Percentiles rank a stretch among this genome's conserved stretches.
Evolutionary conservation across 352 stramenopile genomes (phyloP).

Genomic region (Phytophthora podocarpi): DNA sequence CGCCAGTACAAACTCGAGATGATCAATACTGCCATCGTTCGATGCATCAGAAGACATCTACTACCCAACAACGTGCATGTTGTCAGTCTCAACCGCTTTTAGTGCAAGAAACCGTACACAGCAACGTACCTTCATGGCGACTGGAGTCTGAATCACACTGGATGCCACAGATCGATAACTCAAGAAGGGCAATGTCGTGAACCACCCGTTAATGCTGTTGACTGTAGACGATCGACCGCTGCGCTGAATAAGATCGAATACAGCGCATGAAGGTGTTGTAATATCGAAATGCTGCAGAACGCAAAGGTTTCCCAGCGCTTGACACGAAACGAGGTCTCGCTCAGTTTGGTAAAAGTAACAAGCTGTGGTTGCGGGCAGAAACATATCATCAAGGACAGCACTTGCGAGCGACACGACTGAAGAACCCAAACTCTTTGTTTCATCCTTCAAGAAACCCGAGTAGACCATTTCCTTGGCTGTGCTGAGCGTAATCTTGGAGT

Average conservation of each 20-base stretch:
- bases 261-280: conserved; percentile 60
- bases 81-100: not conserved
- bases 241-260: conserved; percentile 79
- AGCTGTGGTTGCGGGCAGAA: conserved; percentile 61
- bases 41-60: conserved; percentile 84
- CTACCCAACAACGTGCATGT: not conserved
- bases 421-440: conserved; percentile 37
- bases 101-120: not conserved
- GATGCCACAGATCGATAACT: conserved; percentile 68
- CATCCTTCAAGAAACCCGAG: conserved; percentile 44
- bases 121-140: conserved; percentile 72
- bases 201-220: conserved; percentile 68
- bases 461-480: conserved; percentile 43
- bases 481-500: conserved; percentile 51
- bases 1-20: conserved; percentile 85
- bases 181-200: conserved; percentile 89
- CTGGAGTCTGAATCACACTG: conserved; percentile 63
- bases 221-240: conserved; percentile 48
- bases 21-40: conserved; percentile 54
- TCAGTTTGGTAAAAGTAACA: conserved; percentile 90
- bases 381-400: conserved; percentile 82
- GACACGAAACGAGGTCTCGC: conserved; percentile 76
- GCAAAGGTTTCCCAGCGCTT: conserved; percentile 92
- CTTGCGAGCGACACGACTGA: conserved; percentile 47
- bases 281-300: conserved; percentile 91